Base-by-base conservation (phyloP, 768 basidiomycete genomes). In the Leccinum longicurvipes region DNA sequence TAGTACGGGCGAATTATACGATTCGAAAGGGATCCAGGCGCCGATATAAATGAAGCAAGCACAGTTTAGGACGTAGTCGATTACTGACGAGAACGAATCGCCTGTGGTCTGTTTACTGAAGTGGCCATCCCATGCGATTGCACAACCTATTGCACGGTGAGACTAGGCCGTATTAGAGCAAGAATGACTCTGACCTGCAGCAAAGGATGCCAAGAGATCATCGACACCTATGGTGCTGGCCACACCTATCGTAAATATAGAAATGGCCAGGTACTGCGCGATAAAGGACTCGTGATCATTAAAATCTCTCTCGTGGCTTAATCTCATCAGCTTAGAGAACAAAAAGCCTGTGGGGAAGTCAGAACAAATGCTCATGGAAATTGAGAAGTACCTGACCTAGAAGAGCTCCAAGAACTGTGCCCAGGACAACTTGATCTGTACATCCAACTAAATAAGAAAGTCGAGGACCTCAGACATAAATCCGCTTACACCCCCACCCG, bases 101-200 rank as follows among this genome's bases (percentile, higher is more conserved):
- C 89, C 85, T 71, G 95, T 90, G 0, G 83, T 91, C 56, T 91
- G 85, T 19, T 73, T 73, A 62, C 90, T 88, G 74, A 90, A 90
- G 61, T 91, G 78, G 3, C 85, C 90, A 70, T 96, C 93, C 93
- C 91, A 95, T 7, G 91, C 91, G 60, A 98, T 88, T 2, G 95
- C 91, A 51, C 80, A 85, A 3, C 95, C 95, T 86, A 32, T 50
- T 6, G n/a, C 47, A n/a, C 32, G 27, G 31, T 56, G 31, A 54
- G 55, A 47, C 51, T 15, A n/a, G 9, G 19, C 51, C 9, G 9
- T 21, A 11, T 3, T 21, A 53, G 6, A 36, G n/a, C 14, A 12
- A 7, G 31, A 48, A 31, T 12, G n/a, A 6, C 10, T 53, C 74
- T 25, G 44, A 85, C 89, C 89, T 63, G 85, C 86, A 49, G 89